Evolutionary conservation across 495 filamentous ascomycete genomes (phyloP), one percentile per base, ranked within the genome.

Genomic region (Aspergillus ellipticus): DNA sequence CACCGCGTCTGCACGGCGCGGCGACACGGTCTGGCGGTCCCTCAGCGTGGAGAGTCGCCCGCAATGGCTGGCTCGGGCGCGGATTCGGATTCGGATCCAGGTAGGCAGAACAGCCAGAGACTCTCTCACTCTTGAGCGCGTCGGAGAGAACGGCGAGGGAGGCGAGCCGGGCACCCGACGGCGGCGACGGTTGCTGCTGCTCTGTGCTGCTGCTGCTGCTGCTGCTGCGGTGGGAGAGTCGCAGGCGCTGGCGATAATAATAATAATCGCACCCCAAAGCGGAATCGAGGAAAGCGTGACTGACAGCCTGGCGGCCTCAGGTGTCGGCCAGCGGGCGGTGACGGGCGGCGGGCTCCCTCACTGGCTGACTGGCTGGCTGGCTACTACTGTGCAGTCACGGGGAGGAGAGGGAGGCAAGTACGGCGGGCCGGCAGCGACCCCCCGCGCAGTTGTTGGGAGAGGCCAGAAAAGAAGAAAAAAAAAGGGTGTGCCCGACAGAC

Each of bases 271-370:
- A 10, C 24, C 43, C 43, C 22, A 33, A 48, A 47, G 19, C 42
- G 24, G 24, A 43, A 33, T 29, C 29, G 43, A 35, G 8, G 31
- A 41, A 31, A 43, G 37, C 43, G 56, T 54, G 53, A 55, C 22
- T n/a, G 28, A 49, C 31, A 42, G 17, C 10, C 20, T 39, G 20
- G 28, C 21, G 26, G 55, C 59, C 59, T 58, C 47, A 57, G 59
- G 59, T 54, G 42, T 20, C 9, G n/a, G n/a, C n/a, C n/a, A n/a
- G n/a, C n/a, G n/a, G n/a, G n/a, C n/a, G n/a, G n/a, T n/a, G n/a
- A n/a, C n/a, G n/a, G n/a, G n/a, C n/a, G n/a, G n/a, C n/a, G n/a
- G n/a, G n/a, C n/a, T n/a, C n/a, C n/a, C n/a, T n/a, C n/a, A n/a
- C n/a, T n/a, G n/a, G n/a, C n/a, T n/a, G n/a, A n/a, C n/a, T n/a